These are phyloP conservation scores for Macrocystidia cucumis DNA, from an alignment of 1,284 basidiomycete genomes.

Conservation along the genomic window DNA sequence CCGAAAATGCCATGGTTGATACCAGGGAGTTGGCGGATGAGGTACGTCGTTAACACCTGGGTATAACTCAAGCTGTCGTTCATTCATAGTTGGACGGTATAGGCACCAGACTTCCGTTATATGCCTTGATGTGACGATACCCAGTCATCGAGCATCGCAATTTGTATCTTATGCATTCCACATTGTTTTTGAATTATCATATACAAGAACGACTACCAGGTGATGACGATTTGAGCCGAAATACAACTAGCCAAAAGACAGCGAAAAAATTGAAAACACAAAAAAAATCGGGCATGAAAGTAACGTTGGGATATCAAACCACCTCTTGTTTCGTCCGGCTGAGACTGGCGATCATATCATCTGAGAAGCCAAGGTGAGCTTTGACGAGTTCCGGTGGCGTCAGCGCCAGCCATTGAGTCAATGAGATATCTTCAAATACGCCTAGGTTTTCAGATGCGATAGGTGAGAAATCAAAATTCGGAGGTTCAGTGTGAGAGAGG, in stretches of 20 bases:
- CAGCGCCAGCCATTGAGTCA: slow-evolving; percentile 48
- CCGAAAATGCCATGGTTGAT: slow-evolving; percentile 45
- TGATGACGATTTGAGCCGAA: background rate
- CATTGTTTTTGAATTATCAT: background rate
- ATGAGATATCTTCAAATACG: slow-evolving; percentile 33
- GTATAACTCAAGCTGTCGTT: background rate
- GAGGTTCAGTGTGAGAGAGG: background rate
- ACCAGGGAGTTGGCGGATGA: slow-evolving; percentile 62
- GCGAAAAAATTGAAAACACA: no score
- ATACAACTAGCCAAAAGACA: no score
- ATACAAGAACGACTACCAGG: no score
- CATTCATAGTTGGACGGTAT: slow-evolving; percentile 1
- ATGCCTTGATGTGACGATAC: slow-evolving; percentile 25
- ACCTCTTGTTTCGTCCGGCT: slow-evolving; percentile 18
- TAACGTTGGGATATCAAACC: slow-evolving; percentile 5
- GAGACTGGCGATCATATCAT: slow-evolving; percentile 33
- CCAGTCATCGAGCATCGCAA: background rate
- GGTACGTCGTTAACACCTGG: slow-evolving; percentile 24
- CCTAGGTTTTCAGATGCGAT: slow-evolving; percentile 12
- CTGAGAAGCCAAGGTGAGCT: slow-evolving; percentile 40
- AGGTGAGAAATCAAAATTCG: slow-evolving; percentile 1
- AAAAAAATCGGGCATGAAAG: background rate
- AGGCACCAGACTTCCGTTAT: slow-evolving; percentile 46
- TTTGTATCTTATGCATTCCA: background rate
- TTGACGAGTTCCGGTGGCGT: slow-evolving; percentile 47